Conservation (phyloP, 805 yeast genomes). For the Myxozyma mucilagina region DNA sequence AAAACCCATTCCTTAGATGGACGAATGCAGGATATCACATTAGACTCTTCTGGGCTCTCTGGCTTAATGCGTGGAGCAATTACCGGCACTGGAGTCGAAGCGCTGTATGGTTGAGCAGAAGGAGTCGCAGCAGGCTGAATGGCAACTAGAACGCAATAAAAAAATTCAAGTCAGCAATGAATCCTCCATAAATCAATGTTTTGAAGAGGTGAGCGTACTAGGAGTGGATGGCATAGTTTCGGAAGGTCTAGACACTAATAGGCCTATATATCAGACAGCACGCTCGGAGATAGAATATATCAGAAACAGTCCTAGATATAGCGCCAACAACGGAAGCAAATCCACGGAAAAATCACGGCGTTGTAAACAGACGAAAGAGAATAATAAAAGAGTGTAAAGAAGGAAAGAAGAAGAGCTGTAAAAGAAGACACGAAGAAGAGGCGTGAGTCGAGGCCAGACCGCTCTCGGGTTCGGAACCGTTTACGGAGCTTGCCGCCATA, state of each 20-base stretch:
- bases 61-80: constrained; percentile 29
- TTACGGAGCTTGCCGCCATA: neutral
- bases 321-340: no score
- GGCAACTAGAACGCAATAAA: constrained; percentile 17
- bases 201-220: constrained; percentile 7
- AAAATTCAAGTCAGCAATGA: no score
- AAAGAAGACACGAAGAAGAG: neutral
- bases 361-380: neutral
- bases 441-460: neutral
- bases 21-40: constrained; percentile 32
- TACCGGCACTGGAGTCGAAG: constrained; percentile 8
- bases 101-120: constrained; percentile 1
- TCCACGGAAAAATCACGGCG: neutral
- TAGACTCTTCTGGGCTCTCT: constrained; percentile 11
- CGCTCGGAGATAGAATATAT: no score
- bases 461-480: neutral
- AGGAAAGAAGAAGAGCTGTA: neutral
- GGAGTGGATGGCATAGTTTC: constrained; percentile 22
- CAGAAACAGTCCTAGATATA: no score
- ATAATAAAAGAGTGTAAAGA: neutral
- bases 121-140: constrained; percentile 18
- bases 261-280: neutral
- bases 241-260: neutral
- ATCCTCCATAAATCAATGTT: no score
- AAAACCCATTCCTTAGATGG: constrained; percentile 81